Percentiles rank a stretch among this genome's conserved stretches.
phyloP scores from a whole-genome alignment of 225 moss, liverwort and hornwort genomes.

The Anthoceros angustus region DNA sequence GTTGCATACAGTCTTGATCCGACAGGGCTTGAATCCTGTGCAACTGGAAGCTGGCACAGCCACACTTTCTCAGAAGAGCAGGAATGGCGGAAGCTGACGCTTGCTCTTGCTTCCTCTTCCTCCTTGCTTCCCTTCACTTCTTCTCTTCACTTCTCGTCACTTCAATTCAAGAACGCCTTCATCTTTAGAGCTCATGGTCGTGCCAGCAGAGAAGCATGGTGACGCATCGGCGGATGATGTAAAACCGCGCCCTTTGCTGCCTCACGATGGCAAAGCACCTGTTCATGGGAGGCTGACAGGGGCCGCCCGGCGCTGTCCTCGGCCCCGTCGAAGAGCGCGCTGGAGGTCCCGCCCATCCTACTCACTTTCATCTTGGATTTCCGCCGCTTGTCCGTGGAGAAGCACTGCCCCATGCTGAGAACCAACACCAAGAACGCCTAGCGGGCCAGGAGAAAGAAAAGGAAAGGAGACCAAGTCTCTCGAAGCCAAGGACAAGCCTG shows the following conservation, averaged over 20 bases:
- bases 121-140: too few species aligned
- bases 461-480: too few species aligned
- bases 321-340: not conserved
- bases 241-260: not conserved
- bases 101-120: too few species aligned
- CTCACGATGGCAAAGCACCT: not conserved
- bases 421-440: not conserved
- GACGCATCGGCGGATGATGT: constrained; percentile 3
- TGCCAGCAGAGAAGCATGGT: constrained; percentile 4
- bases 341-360: not conserved
- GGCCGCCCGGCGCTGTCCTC: not conserved
- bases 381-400: not conserved
- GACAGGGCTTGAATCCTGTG: too few species aligned
- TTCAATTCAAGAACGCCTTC: not conserved
- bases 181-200: not conserved
- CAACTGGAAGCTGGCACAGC: too few species aligned
- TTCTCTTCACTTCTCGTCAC: too few species aligned
- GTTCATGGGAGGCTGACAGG: not conserved
- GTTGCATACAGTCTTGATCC: too few species aligned
- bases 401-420: constrained; percentile 5
- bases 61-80: too few species aligned
- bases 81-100: too few species aligned
- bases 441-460: too few species aligned
- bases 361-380: not conserved
- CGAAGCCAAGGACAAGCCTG: too few species aligned